Conservation (phyloP, 805 yeast genomes). For the Wickerhamomyces queroliae region DNA sequence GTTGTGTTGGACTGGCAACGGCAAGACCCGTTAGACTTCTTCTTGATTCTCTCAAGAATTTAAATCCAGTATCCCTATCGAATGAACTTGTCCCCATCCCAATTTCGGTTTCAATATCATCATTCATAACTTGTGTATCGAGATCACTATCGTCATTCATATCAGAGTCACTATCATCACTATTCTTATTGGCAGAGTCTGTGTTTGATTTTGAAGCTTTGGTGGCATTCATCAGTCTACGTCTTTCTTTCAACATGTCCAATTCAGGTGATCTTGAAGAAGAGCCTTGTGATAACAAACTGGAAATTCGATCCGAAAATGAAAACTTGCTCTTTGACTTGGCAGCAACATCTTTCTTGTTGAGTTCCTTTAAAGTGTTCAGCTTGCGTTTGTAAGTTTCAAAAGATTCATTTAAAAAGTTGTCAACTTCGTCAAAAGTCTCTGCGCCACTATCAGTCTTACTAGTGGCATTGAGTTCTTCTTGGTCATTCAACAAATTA, state of each 20-base stretch:
- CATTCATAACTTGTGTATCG: slow-evolving; percentile 10
- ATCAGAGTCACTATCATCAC: slow-evolving; percentile 21
- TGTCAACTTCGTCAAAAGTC: slow-evolving; percentile 3
- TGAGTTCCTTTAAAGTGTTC: neutral
- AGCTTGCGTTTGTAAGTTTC: neutral
- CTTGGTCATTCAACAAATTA: slow-evolving; percentile 22
- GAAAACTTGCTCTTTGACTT: neutral
- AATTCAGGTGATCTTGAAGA: too few species aligned
- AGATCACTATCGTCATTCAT: slow-evolving; percentile 23
- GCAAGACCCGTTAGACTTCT: slow-evolving; percentile 1
- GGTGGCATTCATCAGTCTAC: neutral
- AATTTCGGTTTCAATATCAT: slow-evolving; percentile 5
- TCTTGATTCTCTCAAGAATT: slow-evolving; percentile 1
- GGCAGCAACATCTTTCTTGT: neutral
- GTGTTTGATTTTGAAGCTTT: slow-evolving; percentile 6
- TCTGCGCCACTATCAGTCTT: neutral
- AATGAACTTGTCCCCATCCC: neutral
- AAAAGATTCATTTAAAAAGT: slow-evolving; percentile 6
- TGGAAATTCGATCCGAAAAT: neutral
- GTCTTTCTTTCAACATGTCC: slow-evolving; percentile 1
- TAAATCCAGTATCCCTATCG: neutral
- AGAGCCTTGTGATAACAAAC: too few species aligned
- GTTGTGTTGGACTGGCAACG: slow-evolving; percentile 1
- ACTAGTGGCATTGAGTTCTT: slow-evolving; percentile 4
- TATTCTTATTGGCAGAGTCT: slow-evolving; percentile 10